phyloP scores from a whole-genome alignment of 2,329 filamentous ascomycete genomes.

The Corniculantispora saksenae region DNA sequence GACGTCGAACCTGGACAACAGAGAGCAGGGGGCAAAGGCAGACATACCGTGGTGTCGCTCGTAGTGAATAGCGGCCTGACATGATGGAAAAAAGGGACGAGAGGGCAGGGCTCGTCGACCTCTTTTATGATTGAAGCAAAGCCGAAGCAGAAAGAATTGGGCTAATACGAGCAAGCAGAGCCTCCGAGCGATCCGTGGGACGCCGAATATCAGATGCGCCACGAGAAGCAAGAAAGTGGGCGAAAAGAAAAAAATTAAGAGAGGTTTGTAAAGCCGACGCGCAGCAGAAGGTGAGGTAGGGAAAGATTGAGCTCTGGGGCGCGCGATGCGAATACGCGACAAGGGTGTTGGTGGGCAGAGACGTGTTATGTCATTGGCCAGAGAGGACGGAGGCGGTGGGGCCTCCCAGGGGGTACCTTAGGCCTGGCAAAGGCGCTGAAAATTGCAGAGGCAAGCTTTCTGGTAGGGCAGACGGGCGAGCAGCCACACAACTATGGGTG shows the following conservation, averaged over 20 bases:
- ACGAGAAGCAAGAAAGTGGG: conserved; percentile 16
- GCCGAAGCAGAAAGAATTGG: not conserved
- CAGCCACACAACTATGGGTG: too few relatives aligned
- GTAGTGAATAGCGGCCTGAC: conserved; percentile 40
- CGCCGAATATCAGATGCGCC: conserved; percentile 10
- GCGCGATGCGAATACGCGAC: conserved; percentile 19
- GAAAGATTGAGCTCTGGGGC: conserved; percentile 1
- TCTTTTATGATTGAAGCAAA: conserved; percentile 10
- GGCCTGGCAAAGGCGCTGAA: too few relatives aligned
- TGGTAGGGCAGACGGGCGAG: too few relatives aligned
- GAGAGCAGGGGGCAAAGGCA: not conserved
- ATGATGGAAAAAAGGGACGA: conserved; percentile 27
- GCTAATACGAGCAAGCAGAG: not conserved
- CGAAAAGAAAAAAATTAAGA: not conserved
- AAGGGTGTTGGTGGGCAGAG: not conserved
- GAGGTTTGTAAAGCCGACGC: not conserved
- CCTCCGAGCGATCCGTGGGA: conserved; percentile 18
- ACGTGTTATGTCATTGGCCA: conserved; percentile 16
- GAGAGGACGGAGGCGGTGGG: not conserved
- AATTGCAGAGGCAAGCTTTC: too few relatives aligned
- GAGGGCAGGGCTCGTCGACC: not conserved
- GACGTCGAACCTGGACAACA: conserved; percentile 2
- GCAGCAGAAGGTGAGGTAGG: not conserved
- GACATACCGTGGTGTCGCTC: conserved; percentile 40
- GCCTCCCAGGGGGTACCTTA: not conserved